phyloP scores from a whole-genome alignment of 345 rosid species.

The Citrus reticulata region DNA sequence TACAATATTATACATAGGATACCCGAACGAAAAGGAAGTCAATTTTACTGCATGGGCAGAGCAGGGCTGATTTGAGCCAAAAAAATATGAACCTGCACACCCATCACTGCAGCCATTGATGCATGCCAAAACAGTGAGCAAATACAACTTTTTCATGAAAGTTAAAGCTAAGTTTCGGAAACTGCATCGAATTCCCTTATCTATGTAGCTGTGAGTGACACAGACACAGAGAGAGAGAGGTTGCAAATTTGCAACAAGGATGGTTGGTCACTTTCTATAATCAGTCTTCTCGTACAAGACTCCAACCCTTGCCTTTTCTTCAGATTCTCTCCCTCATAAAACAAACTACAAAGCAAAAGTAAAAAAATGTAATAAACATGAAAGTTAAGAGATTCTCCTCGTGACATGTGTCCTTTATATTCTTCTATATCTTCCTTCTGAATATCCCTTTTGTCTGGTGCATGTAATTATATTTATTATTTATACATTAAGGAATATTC shows the following conservation, averaged over 20 bases:
- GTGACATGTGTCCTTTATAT: constrained; percentile 50
- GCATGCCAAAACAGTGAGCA: constrained; percentile 10
- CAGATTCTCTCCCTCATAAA: constrained; percentile 11
- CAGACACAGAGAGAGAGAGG: not conserved
- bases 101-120: not conserved
- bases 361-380: not conserved
- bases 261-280: constrained; percentile 46
- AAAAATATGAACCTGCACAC: not conserved
- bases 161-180: constrained; percentile 15
- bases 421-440: constrained; percentile 39
- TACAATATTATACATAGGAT: constrained; percentile 2
- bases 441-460: constrained; percentile 70
- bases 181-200: constrained; percentile 51
- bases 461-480: not conserved
- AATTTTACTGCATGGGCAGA: not conserved
- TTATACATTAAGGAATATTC: constrained; percentile 28
- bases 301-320: constrained; percentile 37
- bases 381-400: constrained; percentile 39
- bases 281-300: constrained; percentile 45
- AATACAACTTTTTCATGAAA: constrained; percentile 27
- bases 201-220: not conserved
- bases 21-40: not conserved
- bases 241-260: not conserved
- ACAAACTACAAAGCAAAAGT: not conserved
- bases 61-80: not conserved